These are phyloP conservation scores for Xylaria flabelliformis DNA, from an alignment of 495 filamentous ascomycete genomes.

Conservation along the genomic window DNA sequence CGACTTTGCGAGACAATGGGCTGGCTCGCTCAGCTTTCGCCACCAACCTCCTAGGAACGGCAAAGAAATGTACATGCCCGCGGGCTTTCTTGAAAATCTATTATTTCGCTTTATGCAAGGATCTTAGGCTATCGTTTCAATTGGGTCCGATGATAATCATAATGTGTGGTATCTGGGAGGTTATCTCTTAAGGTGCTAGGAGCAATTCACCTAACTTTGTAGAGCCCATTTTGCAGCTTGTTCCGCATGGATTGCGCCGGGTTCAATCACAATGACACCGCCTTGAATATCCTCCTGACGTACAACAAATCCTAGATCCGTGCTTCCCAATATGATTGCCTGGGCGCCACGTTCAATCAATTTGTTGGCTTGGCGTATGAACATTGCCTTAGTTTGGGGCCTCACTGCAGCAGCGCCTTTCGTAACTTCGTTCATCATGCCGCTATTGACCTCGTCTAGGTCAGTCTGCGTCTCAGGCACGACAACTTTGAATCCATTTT, in stretches of 20 bases:
- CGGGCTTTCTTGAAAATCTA: too few species aligned
- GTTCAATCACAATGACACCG: slow-evolving; percentile 15
- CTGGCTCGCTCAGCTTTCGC: too few species aligned
- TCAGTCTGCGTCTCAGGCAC: slow-evolving; percentile 21
- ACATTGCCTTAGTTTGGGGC: slow-evolving; percentile 25
- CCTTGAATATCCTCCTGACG: slow-evolving; percentile 12
- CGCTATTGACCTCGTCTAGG: slow-evolving; percentile 26
- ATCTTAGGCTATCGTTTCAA: too few species aligned
- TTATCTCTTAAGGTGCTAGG: not conserved
- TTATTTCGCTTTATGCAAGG: too few species aligned
- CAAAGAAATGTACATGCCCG: too few species aligned
- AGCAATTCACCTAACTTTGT: not conserved
- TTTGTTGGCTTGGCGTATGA: slow-evolving; percentile 21
- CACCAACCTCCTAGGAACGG: too few species aligned
- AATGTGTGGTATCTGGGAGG: too few species aligned
- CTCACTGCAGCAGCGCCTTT: slow-evolving; percentile 27
- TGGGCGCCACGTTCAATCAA: slow-evolving; percentile 32
- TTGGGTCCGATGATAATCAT: too few species aligned
- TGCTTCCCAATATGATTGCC: slow-evolving; percentile 31
- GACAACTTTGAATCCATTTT: slow-evolving; percentile 26
- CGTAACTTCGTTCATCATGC: slow-evolving; percentile 26
- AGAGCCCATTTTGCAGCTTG: slow-evolving; percentile 27
- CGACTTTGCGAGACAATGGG: too few species aligned
- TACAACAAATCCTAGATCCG: slow-evolving; percentile 33
- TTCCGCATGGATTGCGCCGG: slow-evolving; percentile 18